Evolutionary conservation across 257 asterid species (phyloP).

Genomic region (Knoxia roxburghii): DNA sequence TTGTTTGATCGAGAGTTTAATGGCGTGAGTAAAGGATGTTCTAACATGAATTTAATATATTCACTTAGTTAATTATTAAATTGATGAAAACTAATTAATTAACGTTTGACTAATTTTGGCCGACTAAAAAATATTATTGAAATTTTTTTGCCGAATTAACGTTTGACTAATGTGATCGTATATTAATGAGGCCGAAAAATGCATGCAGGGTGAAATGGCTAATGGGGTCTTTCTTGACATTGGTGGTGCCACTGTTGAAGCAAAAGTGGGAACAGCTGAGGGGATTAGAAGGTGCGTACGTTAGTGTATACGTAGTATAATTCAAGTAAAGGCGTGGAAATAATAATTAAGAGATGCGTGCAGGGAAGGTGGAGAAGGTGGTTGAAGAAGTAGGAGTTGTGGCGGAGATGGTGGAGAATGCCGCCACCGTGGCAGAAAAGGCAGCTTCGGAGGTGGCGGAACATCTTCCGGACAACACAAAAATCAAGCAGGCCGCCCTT

Average conservation of each 20-base stretch:
- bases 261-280: slow-evolving; percentile 38
- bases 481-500: slow-evolving; percentile 56
- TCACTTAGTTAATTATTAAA: no score
- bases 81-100: no score
- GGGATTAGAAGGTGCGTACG: slow-evolving; percentile 46
- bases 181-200: background rate
- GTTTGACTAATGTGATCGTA: no score
- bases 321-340: background rate
- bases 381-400: slow-evolving; percentile 56
- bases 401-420: slow-evolving; percentile 55
- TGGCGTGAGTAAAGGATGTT: background rate
- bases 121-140: no score
- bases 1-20: background rate
- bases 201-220: slow-evolving; percentile 57
- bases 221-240: slow-evolving; percentile 42
- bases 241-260: slow-evolving; percentile 54
- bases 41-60: no score
- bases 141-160: no score
- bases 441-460: slow-evolving; percentile 41
- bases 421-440: slow-evolving; percentile 49
- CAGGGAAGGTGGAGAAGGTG: slow-evolving; percentile 45
- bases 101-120: no score
- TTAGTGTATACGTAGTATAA: background rate
- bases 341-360: background rate
- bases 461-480: slow-evolving; percentile 45